Base-by-base conservation (phyloP, 495 filamentous ascomycete species). In the Emericellopsis terricola region DNA sequence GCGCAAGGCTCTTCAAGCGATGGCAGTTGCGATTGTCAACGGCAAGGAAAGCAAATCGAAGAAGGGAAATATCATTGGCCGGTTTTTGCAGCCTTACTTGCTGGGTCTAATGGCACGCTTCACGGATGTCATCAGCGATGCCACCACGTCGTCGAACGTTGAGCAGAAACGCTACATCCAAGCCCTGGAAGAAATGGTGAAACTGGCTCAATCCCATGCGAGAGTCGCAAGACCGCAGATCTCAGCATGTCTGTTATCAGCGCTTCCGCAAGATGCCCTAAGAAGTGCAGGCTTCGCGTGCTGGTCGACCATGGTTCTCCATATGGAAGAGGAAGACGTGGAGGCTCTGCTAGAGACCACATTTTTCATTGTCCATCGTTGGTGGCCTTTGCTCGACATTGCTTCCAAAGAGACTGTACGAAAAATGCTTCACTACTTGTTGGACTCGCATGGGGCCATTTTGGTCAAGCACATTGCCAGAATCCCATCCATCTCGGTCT, bases 171-270 rank as follows among this genome's bases (percentile, higher is more conserved):
- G 81, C 31, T 81, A 75, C 37, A 59, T 97, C 2, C 69, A 68
- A 37, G 89, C 79, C 1, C 79, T 99, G 46, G 76, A 81, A 41
- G 85, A 84, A 47, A 81, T 96, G 78, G 74, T 94, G 30, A 69
- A 62, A 40, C 55, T 87, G 28, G 76, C 76, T 14, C 71, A 69
- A 34, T 64, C 57, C 9, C 70, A 78, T 53, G 66, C 80, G 10
- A 75, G 68, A 39, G 73, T 76, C 49, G 87, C 82, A 19, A 61
- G 93, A 24, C 83, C 91, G 31, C 89, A 94, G 76, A 81, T 94
- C 31, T 79, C 79, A 35, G 82, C 89, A 11, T 94, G 79, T 49
- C 63, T 94, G 11, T 76, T 89, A 40, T 81, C 83, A 15, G 84
- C 86, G 0, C 62, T 96, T 36, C 65, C 76, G 14, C 70, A 71